Evolutionary conservation across 331 rosid genomes (phyloP), one percentile per base, ranked within the genome.

Genomic region (Phaseolus coccineus): DNA sequence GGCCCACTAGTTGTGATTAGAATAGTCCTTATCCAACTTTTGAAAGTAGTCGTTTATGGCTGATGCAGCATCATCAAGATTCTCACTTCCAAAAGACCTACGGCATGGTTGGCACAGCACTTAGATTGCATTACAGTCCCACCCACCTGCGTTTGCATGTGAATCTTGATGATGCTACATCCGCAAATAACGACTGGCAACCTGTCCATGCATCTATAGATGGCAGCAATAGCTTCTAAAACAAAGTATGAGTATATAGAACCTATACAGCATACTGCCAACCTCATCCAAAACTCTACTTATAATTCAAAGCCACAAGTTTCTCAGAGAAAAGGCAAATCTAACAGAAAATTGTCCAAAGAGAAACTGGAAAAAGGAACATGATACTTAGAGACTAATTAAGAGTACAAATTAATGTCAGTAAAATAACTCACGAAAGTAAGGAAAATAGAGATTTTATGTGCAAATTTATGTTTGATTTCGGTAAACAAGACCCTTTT

Each of bases 51-150:
- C 85, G 85, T 89, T 85, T 13, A 86, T 89, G 91, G 96, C 97
- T 57, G 97, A 89, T 92, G 98, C 96, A 85, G 98, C 96, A 95
- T 95, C 98, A 92, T 95, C 97, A 92, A 95, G 98, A 95, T 95
- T 95, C 97, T 91, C 98, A 94, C 25, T 82, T 79, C 65, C 65
- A 62, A 76, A 65, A 76, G 77, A 57, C 70, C 57, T 65, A 30
- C 74, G 76, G 85, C 53, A 33, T 65, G 46, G 71, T 40, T 66
- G 71, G 64, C 65, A 47, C 68, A 62, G 48, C 9, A 3, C 22
- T 71, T 25, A 55, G 84, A 40, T 53, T 77, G 57, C 48, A 81
- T 70, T 52, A 79, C 27, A 78, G 33, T 65, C 71, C 71, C 51
- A 57, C 80, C 80, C 63, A 74, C 52, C 53, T 69, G 74, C 77